These are phyloP conservation scores for Fusarium avenaceum DNA, from an alignment of 2,329 filamentous ascomycete genomes.

Conservation along the genomic window DNA sequence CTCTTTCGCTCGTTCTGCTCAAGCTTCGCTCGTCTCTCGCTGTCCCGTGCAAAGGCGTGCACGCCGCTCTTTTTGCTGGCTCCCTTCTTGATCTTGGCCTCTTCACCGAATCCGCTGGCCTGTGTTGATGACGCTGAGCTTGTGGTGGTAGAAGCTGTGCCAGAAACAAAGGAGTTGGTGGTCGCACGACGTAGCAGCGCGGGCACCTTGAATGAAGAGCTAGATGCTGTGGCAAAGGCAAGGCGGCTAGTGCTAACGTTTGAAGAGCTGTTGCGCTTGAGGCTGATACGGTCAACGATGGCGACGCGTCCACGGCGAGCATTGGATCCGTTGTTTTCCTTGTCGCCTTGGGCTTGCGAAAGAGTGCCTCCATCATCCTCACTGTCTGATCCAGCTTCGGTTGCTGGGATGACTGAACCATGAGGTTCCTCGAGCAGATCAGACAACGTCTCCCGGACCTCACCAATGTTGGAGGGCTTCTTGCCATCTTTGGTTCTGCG, in stretches of 20 bases:
- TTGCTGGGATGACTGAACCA: constrained; percentile 64
- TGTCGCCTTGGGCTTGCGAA: constrained; percentile 55
- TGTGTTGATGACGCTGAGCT: constrained; percentile 54
- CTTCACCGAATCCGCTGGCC: constrained; percentile 60
- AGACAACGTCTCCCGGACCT: constrained; percentile 87
- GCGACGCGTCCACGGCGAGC: constrained; percentile 55
- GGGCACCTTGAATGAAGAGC: constrained; percentile 74
- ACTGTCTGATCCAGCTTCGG: constrained; percentile 53
- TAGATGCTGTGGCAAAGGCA: constrained; percentile 67
- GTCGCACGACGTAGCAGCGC: constrained; percentile 80
- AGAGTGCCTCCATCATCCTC: constrained; percentile 58
- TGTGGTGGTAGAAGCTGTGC: constrained; percentile 52
- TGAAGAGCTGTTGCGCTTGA: constrained; percentile 70
- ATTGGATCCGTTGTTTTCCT: constrained; percentile 63
- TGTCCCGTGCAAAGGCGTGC: constrained; percentile 72
- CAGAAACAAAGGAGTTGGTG: constrained; percentile 69
- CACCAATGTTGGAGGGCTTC: constrained; percentile 80
- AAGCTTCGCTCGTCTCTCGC: constrained; percentile 67
- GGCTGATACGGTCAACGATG: constrained; percentile 80
- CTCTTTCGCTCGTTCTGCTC: constrained; percentile 70
- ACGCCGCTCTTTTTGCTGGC: constrained; percentile 72
- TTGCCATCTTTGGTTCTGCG: constrained; percentile 73
- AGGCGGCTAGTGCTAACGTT: constrained; percentile 57
- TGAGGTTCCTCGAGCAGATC: constrained; percentile 81
- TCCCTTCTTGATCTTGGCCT: constrained; percentile 70